These are phyloP conservation scores for Trametes hirsuta DNA, from an alignment of 1,284 basidiomycete genomes.

Conservation along the genomic window DNA sequence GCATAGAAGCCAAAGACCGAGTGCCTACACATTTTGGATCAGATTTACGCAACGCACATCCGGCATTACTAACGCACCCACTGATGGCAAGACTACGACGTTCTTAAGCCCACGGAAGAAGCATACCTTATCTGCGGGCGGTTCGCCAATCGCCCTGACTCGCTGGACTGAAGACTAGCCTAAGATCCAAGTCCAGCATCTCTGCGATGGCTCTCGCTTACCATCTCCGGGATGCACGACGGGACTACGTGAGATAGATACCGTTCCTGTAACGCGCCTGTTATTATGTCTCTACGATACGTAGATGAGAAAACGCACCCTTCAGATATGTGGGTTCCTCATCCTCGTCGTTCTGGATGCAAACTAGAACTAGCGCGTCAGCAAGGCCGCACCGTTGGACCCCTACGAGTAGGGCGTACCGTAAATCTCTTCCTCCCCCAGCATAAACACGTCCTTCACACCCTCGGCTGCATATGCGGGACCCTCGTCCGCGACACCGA, in stretches of 20 bases:
- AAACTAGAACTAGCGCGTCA: constrained; percentile 41
- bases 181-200: neutral
- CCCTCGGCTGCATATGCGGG: constrained; percentile 56
- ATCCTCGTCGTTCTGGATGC: constrained; percentile 53
- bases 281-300: neutral
- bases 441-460: constrained; percentile 52
- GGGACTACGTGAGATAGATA: constrained; percentile 68
- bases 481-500: constrained; percentile 82
- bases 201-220: constrained; percentile 30
- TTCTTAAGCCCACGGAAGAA: constrained; percentile 68
- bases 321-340: constrained; percentile 52
- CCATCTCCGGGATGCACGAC: constrained; percentile 76
- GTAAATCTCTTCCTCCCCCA: constrained; percentile 60
- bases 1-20: constrained; percentile 66
- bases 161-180: constrained; percentile 55
- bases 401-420: constrained; percentile 43
- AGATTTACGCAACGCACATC: neutral
- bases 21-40: constrained; percentile 42
- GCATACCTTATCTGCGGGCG: constrained; percentile 59
- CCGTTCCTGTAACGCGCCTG: constrained; percentile 31
- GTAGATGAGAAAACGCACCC: constrained; percentile 36
- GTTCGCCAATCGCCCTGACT: constrained; percentile 71
- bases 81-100: constrained; percentile 73
- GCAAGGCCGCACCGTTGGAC: neutral
- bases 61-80: constrained; percentile 44